Base-by-base conservation (phyloP, 345 rosid genomes). In the Ceriops tagal region DNA sequence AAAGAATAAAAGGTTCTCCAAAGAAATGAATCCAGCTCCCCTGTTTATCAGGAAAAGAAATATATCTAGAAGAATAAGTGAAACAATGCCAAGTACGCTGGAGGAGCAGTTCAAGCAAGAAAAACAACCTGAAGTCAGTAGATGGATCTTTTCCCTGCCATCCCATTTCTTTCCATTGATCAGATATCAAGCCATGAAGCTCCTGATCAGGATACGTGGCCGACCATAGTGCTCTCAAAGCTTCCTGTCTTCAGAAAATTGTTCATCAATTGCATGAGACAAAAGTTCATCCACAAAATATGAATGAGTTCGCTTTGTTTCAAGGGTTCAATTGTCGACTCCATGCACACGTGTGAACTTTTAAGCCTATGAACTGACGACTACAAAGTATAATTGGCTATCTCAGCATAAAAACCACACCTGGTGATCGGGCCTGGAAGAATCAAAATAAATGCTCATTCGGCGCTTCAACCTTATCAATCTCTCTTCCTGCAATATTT, bases 131-230 rank as follows among this genome's bases (percentile, higher is more conserved):
- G 81, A 93, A 93, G 79, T 93, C 97, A 47, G 97, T 93, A 9
- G 97, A 89, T 71, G 98, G 98, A 85, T 93, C 96, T 80, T 66
- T 88, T 73, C 98, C 98, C 73, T 93, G 98, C 97, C 97, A 93
- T 52, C 98, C 97, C 98, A 93, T 93, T 71, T 88, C 84, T 76
- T 93, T 93, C 98, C 98, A 93, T 49, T 93, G 97, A 34, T 93
- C 90, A 53, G 98, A 91, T 68, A 86, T 76, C 72, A 93, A 81
- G 69, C 89, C 90, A 59, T 79, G 80, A 47, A 93, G 97, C 80
- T 89, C 83, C 76, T 75, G 75, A 55, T 81, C 88, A 1, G 97
- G 96, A 71, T 78, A 93, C 4, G 96, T 81, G 34, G 97, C 88
- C 26, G 78, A 79, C 97, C 98, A 93, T 55, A 93, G 57, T 53